Evolutionary conservation across 805 yeast species (phyloP).

Genomic region (Lachancea sp.): DNA sequence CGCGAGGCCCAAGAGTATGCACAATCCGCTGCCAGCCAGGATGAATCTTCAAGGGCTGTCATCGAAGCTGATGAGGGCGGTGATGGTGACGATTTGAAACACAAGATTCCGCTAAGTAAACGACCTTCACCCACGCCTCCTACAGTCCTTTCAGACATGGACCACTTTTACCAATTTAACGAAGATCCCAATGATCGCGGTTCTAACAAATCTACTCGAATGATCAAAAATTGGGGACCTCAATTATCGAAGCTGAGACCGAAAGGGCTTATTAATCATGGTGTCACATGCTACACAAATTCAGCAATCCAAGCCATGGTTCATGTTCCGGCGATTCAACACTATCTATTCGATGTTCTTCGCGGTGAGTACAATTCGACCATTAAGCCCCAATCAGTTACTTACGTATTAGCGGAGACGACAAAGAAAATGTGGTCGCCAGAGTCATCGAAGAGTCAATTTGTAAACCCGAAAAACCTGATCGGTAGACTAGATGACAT

Average conservation of each 20-base stretch:
- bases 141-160: constrained; percentile 42
- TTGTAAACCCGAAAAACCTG: constrained; percentile 69
- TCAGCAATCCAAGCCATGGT: constrained; percentile 87
- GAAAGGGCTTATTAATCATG: constrained; percentile 78
- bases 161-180: constrained; percentile 50
- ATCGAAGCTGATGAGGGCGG: constrained; percentile 30
- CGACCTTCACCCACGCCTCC: constrained; percentile 13
- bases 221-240: constrained; percentile 66
- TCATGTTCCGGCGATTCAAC: constrained; percentile 86
- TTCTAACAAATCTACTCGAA: constrained; percentile 49
- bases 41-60: too few relatives aligned
- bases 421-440: constrained; percentile 61
- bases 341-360: constrained; percentile 65
- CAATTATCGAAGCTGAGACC: constrained; percentile 42
- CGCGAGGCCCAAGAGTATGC: constrained; percentile 21
- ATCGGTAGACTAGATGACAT: constrained; percentile 71
- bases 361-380: constrained; percentile 43
- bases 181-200: constrained; percentile 59
- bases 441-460: constrained; percentile 40
- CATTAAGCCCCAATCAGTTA: constrained; percentile 52
- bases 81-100: constrained; percentile 30
- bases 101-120: constrained; percentile 18
- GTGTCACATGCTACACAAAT: constrained; percentile 95
- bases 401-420: constrained; percentile 62
- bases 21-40: too few relatives aligned